phyloP scores from a whole-genome alignment of 2,329 filamentous ascomycete species.

The Fusarium scirpi region DNA sequence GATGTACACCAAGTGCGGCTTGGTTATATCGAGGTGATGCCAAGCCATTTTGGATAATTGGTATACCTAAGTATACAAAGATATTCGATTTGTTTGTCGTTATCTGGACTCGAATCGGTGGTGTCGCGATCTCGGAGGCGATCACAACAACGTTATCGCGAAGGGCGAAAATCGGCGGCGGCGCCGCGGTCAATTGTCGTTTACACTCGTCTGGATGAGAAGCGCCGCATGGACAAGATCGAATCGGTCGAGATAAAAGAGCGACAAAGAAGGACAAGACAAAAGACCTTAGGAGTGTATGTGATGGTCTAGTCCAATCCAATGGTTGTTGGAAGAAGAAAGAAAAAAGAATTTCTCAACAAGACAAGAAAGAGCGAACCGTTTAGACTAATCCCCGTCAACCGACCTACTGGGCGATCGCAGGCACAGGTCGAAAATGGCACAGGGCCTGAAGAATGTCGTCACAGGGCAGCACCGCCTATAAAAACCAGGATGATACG shows the following conservation, averaged over 20 bases:
- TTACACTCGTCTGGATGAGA: constrained; percentile 19
- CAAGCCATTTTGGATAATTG: constrained; percentile 71
- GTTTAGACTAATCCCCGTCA: constrained; percentile 21
- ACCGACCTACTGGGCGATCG: not conserved
- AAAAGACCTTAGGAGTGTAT: constrained; percentile 5
- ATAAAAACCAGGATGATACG: constrained; percentile 31
- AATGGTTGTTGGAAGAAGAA: constrained; percentile 10
- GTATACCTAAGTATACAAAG: constrained; percentile 15
- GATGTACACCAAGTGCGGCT: constrained; percentile 97
- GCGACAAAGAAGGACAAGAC: not conserved
- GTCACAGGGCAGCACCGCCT: constrained; percentile 45
- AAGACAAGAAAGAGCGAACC: constrained; percentile 19
- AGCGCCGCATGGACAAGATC: constrained; percentile 13
- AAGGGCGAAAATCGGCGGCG: constrained; percentile 34
- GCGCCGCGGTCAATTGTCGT: constrained; percentile 41
- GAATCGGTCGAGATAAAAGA: constrained; percentile 1
- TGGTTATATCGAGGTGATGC: constrained; percentile 87
- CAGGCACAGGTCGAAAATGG: constrained; percentile 34
- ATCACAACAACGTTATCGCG: constrained; percentile 29
- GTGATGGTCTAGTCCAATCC: constrained; percentile 11
- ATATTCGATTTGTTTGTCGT: constrained; percentile 20
- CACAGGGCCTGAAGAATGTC: constrained; percentile 44
- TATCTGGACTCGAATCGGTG: constrained; percentile 10
- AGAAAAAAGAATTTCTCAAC: constrained; percentile 28
- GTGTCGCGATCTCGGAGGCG: constrained; percentile 34